Evolutionary conservation across 371 early-diverging fungal species (phyloP).

Genomic region (Mucor plumbeus): DNA sequence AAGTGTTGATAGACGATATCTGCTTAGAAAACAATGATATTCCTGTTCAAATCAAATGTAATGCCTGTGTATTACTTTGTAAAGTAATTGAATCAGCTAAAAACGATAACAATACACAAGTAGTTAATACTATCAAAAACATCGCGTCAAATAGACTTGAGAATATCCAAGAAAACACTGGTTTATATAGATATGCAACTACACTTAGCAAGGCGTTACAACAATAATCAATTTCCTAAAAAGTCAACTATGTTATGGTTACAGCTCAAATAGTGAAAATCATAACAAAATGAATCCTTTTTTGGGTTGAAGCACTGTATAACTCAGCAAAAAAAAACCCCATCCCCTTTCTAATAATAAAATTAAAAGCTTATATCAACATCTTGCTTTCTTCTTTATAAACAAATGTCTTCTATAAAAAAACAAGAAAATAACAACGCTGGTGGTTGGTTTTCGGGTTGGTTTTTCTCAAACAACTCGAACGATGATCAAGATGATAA

Average conservation of each 20-base stretch:
- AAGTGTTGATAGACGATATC: conserved; percentile 44
- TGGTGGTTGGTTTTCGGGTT: conserved; percentile 27
- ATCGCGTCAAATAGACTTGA: conserved; percentile 12
- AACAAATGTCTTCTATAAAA: conserved; percentile 4
- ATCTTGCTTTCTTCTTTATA: not conserved
- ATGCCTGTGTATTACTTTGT: conserved; percentile 57
- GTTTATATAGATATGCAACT: conserved; percentile 20
- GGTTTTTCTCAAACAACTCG: conserved; percentile 14
- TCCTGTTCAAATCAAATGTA: conserved; percentile 58
- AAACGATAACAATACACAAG: not conserved
- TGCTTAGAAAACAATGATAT: conserved; percentile 20
- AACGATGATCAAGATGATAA: conserved; percentile 10
- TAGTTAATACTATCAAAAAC: not conserved
- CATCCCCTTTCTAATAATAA: not conserved
- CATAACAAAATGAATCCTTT: not conserved
- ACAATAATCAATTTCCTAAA: conserved; percentile 7
- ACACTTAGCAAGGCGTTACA: conserved; percentile 22
- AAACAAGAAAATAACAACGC: not conserved
- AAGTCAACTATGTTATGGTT: not conserved
- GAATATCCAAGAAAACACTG: conserved; percentile 8
- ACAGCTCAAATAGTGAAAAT: not conserved
- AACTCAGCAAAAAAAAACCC: not conserved
- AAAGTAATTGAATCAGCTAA: conserved; percentile 48
- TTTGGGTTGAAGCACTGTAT: not conserved
- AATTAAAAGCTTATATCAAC: not conserved